A percentile compares a stretch with the other conserved stretches of the same genome.
Evolutionary conservation across 1,284 basidiomycete genomes (phyloP).

Genomic region (Ustilago bromivora): DNA sequence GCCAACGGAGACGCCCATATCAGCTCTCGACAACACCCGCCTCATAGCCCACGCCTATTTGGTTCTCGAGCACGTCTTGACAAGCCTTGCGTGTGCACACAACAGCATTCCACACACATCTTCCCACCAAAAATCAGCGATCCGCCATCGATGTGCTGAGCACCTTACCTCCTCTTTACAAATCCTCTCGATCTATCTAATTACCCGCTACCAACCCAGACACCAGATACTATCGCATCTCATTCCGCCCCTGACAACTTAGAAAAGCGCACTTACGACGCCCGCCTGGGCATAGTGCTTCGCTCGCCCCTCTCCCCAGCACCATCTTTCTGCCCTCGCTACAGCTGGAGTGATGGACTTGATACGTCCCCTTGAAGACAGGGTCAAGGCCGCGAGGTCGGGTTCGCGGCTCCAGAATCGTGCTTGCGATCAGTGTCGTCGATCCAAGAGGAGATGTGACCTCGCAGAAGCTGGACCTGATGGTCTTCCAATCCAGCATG

Average conservation of each 20-base stretch:
- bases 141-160: background rate
- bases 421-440: conserved; percentile 49
- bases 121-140: background rate
- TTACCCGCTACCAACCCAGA: background rate
- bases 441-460: conserved; percentile 47
- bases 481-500: conserved; percentile 39
- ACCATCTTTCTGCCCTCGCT: background rate
- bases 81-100: background rate
- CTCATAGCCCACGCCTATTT: background rate
- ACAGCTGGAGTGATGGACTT: conserved; percentile 23
- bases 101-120: background rate
- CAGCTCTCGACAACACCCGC: background rate
- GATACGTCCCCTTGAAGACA: conserved; percentile 32
- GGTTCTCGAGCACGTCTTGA: background rate
- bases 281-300: background rate
- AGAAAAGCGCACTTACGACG: background rate
- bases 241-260: background rate
- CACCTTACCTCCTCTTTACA: background rate
- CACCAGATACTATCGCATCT: background rate
- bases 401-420: conserved; percentile 52
- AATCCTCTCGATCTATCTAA: background rate
- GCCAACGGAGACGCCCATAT: background rate
- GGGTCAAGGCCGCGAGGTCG: conserved; percentile 38
- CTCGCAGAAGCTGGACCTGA: conserved; percentile 43
- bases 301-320: background rate